Evolutionary conservation across 306 rosid genomes (phyloP).

Genomic region (Neltuma alba): DNA sequence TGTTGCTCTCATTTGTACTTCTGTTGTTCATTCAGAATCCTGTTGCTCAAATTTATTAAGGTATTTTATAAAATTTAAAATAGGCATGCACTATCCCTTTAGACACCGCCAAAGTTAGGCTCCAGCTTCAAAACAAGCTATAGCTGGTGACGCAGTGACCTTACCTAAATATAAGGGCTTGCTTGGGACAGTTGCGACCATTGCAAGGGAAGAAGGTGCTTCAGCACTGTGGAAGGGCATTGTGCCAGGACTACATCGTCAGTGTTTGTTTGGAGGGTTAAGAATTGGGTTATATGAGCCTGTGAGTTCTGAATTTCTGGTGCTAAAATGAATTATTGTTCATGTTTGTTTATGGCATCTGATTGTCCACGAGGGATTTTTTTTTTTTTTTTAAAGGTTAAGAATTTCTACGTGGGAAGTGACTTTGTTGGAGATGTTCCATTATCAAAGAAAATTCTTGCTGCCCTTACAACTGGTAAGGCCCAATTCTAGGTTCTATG

Average conservation of each 20-base stretch:
- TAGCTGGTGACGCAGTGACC: conserved; percentile 54
- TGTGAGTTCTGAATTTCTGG: conserved; percentile 49
- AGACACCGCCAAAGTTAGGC: conserved; percentile 99
- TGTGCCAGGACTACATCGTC: conserved; percentile 91
- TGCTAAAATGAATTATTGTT: conserved; percentile 27
- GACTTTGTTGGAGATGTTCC: too few relatives aligned
- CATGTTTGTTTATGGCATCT: conserved; percentile 33
- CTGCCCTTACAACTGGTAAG: too few relatives aligned
- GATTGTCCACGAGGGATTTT: conserved; percentile 12
- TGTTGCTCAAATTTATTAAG: conserved; percentile 26
- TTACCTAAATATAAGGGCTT: conserved; percentile 88
- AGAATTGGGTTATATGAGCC: conserved; percentile 93
- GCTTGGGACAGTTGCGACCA: conserved; percentile 90
- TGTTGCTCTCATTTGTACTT: conserved; percentile 12
- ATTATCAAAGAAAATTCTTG: too few relatives aligned
- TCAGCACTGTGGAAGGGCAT: conserved; percentile 89
- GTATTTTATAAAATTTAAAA: conserved; percentile 25
- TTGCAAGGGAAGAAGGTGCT: conserved; percentile 92
- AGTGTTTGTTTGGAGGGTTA: conserved; percentile 86
- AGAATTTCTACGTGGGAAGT: too few relatives aligned
- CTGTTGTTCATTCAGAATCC: conserved; percentile 14
- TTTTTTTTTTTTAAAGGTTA: too few relatives aligned
- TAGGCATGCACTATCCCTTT: conserved; percentile 85
- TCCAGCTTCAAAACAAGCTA: conserved; percentile 87
- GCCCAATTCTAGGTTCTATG: conserved; percentile 10